These are phyloP conservation scores for Vaccinium corymbosum DNA, from an alignment of 148 eudicot species.

Conservation along the genomic window DNA sequence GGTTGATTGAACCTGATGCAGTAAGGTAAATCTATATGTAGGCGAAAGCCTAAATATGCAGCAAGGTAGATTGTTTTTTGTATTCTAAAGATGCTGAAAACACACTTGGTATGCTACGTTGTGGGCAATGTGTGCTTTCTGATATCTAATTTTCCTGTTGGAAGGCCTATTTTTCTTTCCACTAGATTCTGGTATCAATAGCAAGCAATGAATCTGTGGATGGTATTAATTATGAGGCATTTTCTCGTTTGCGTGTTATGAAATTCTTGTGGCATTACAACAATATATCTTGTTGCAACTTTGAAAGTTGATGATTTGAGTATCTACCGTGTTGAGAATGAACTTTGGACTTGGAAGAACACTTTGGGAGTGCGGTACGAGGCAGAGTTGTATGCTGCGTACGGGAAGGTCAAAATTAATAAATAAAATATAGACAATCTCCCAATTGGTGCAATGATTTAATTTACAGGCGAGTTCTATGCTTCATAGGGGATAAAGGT, in stretches of 20 bases:
- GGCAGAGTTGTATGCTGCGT: too few relatives aligned
- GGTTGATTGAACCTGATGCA: conserved; percentile 14
- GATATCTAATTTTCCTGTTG: neutral
- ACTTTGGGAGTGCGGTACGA: too few relatives aligned
- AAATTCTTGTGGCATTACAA: neutral
- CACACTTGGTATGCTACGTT: neutral
- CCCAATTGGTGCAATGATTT: too few relatives aligned
- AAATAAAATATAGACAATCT: too few relatives aligned
- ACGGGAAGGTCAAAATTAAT: too few relatives aligned
- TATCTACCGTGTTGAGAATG: too few relatives aligned
- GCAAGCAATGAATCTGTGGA: neutral
- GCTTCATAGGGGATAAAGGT: too few relatives aligned
- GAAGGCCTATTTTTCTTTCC: neutral
- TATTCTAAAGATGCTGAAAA: neutral
- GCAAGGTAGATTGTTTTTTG: neutral
- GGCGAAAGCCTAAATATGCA: neutral
- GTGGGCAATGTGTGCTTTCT: neutral
- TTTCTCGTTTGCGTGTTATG: neutral
- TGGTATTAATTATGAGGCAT: neutral
- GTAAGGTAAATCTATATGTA: neutral
- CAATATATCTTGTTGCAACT: too few relatives aligned
- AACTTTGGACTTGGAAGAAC: too few relatives aligned
- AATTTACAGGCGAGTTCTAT: too few relatives aligned
- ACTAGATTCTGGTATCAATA: neutral
- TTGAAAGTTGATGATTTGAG: too few relatives aligned